Conservation (phyloP, 2,329 filamentous ascomycete genomes). For the Graphilbum ipis-grandicollis region DNA sequence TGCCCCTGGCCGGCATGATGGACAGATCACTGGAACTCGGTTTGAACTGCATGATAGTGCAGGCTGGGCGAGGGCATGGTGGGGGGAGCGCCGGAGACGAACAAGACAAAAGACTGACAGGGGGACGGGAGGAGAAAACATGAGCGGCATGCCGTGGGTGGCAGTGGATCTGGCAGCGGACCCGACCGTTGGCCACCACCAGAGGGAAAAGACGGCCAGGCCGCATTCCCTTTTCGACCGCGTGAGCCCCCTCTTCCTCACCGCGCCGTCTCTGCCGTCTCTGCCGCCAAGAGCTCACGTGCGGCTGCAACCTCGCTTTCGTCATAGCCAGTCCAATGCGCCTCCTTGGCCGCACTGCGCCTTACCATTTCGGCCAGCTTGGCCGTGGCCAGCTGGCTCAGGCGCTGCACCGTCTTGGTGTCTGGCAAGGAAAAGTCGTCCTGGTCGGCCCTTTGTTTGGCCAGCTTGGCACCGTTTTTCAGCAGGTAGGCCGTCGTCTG, state of each 20-base stretch:
- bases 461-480: conserved; percentile 21
- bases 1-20: conserved; percentile 12
- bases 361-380: conserved; percentile 66
- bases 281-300: conserved; percentile 44
- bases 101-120: background rate
- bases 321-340: conserved; percentile 57
- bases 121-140: background rate
- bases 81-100: no score
- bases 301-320: conserved; percentile 55
- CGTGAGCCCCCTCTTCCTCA: conserved; percentile 18
- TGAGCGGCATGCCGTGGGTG: background rate
- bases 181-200: no score
- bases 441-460: conserved; percentile 24
- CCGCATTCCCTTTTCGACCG: no score
- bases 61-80: no score
- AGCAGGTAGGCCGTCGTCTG: conserved; percentile 35
- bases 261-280: conserved; percentile 25
- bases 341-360: conserved; percentile 39
- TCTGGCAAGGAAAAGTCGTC: conserved; percentile 38
- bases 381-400: conserved; percentile 55
- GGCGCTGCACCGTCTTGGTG: conserved; percentile 40
- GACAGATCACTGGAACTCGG: conserved; percentile 12
- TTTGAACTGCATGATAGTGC: no score
- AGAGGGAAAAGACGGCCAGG: no score
- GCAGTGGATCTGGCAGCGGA: background rate